Evolutionary conservation across 805 yeast species (phyloP).

Genomic region (Nakazawaea anatomiae): DNA sequence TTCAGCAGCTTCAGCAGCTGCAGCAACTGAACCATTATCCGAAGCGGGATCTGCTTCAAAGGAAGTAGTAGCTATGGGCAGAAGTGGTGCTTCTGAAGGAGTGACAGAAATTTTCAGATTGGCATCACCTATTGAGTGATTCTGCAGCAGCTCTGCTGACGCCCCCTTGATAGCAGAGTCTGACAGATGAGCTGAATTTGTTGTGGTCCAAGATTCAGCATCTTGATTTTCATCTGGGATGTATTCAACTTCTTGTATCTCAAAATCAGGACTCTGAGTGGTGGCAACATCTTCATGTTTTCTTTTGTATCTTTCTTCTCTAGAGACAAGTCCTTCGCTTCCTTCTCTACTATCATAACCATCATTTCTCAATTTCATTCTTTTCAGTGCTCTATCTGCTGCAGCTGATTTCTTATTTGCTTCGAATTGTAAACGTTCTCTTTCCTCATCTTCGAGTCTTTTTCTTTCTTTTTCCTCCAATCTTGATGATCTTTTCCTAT

Average conservation of each 20-base stretch:
- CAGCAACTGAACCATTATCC: no score
- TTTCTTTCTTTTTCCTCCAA: constrained; percentile 56
- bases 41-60: no score
- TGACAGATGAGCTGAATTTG: no score
- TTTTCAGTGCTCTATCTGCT: constrained; percentile 35
- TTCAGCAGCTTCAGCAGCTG: no score
- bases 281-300: constrained; percentile 4
- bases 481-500: constrained; percentile 71
- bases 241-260: no score
- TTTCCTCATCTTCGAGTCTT: constrained; percentile 47
- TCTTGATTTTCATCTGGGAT: no score
- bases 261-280: neutral
- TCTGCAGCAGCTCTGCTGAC: no score
- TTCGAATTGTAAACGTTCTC: constrained; percentile 38
- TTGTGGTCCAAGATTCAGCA: neutral
- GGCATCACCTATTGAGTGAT: no score
- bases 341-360: constrained; percentile 19
- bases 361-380: constrained; percentile 29
- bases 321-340: constrained; percentile 30
- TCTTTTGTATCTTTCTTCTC: constrained; percentile 23
- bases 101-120: no score
- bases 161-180: no score
- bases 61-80: no score
- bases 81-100: no score
- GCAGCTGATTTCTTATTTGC: constrained; percentile 38